Base-by-base conservation (phyloP, 2,329 filamentous ascomycete species). In the Westerdykella aurantiaca region DNA sequence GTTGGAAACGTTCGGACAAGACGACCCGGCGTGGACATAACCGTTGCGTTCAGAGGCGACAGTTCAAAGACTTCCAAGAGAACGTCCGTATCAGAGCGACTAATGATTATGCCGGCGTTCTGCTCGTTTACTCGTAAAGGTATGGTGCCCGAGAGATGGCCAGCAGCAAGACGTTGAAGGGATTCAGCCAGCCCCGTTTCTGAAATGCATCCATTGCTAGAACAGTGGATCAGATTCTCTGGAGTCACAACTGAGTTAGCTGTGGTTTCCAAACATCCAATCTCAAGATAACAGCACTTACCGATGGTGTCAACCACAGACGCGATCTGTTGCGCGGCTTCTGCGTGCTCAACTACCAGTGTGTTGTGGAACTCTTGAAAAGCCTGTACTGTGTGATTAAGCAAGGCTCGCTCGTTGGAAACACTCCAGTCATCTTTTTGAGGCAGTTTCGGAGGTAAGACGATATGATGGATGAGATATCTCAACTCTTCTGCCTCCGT, bases 391-490 rank as follows among this genome's bases (percentile, higher is more conserved):
- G 48, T 51, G 0, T 17, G 40, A 1, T 49, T 22, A 6, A 61
- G 21, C 1, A 63, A 48, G 1, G 29, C 37, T 2, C 16, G n/a
- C 13, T 61, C 58, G 9, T 49, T 17, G 11, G 13, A 17, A 10
- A 42, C 14, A 9, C 46, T 31, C 1, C 34, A 40, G 17, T 72
- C 68, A 25, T 63, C 38, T 6, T 43, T 21, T 39, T 75, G 67
- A 0, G 74, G 75, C 0, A 77, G 58, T 34, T 72, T 64, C 1
- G 73, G 71, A 0, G 75, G 75, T 0, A 78, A 63, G 17, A 76
- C 73, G 1, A 77, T 55, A 52, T 78, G 72, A 31, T 75, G 52
- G 31, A 74, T 61, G 2, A 75, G 47, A 47, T 69, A 73, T 21
- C 18, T 21, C 18, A 21, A 21, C 6, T 3, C 18, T 21, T 21